phyloP scores from a whole-genome alignment of 768 basidiomycete genomes.

The Pisolithus albus region DNA sequence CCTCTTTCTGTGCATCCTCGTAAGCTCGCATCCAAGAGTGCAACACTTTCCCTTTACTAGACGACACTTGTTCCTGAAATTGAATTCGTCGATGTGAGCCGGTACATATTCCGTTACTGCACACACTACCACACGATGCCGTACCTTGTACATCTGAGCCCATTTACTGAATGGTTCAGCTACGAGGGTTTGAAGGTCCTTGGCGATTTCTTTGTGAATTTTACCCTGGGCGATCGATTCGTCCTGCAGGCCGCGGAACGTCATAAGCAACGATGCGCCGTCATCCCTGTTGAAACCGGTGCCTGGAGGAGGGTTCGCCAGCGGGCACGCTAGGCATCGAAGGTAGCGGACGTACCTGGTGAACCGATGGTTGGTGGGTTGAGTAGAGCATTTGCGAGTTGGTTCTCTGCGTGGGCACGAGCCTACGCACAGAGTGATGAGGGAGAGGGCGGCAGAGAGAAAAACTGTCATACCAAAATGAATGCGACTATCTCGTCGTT shows the following conservation, averaged over 20 bases:
- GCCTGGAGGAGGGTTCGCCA: slow-evolving; percentile 29
- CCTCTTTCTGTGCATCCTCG: slow-evolving; percentile 60
- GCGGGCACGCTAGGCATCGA: neutral
- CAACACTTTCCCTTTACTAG: slow-evolving; percentile 51
- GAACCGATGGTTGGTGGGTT: slow-evolving; percentile 43
- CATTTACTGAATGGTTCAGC: slow-evolving; percentile 77
- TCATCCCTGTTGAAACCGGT: slow-evolving; percentile 71
- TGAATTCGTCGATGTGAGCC: neutral
- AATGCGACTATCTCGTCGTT: slow-evolving; percentile 80
- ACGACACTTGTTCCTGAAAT: slow-evolving; percentile 51
- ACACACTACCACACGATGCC: neutral
- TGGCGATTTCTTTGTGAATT: slow-evolving; percentile 62
- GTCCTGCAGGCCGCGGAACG: slow-evolving; percentile 73
- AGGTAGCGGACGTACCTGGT: slow-evolving; percentile 33
- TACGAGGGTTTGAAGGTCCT: slow-evolving; percentile 69
- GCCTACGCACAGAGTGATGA: slow-evolving; percentile 39
- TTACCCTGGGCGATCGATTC: slow-evolving; percentile 70
- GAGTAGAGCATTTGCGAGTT: slow-evolving; percentile 53
- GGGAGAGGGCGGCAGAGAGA: neutral
- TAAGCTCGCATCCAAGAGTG: slow-evolving; percentile 66
- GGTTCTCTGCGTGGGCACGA: slow-evolving; percentile 62
- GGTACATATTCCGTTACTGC: neutral
- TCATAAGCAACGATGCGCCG: slow-evolving; percentile 73
- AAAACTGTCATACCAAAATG: slow-evolving; percentile 57
- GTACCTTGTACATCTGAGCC: slow-evolving; percentile 68